Evolutionary conservation across 2,329 filamentous ascomycete genomes (phyloP).

Genomic region (Cordyceps cateniannulata): DNA sequence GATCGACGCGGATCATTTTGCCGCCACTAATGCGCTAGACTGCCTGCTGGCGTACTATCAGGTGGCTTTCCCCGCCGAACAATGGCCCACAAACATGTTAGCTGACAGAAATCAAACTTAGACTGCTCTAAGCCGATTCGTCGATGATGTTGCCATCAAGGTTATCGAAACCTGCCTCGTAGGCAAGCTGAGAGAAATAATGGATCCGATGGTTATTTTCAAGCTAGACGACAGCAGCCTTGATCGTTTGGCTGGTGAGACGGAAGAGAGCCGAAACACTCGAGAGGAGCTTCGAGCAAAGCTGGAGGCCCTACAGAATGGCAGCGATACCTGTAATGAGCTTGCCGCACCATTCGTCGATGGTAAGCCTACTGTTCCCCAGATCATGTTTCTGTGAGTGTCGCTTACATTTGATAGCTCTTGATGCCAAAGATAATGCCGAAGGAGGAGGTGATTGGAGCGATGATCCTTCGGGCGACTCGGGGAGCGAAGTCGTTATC

Average conservation of each 20-base stretch:
- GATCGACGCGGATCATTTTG: background rate
- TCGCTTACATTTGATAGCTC: too few species aligned
- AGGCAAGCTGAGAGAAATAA: background rate
- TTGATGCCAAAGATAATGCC: too few species aligned
- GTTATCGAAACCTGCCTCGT: background rate
- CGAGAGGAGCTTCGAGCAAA: background rate
- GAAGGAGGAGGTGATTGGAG: too few species aligned
- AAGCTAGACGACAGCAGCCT: background rate
- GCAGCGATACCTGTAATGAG: too few species aligned
- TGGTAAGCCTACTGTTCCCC: too few species aligned
- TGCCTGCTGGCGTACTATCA: background rate
- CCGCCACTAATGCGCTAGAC: background rate
- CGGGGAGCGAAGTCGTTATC: too few species aligned
- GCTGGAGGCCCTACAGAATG: background rate
- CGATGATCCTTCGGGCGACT: too few species aligned
- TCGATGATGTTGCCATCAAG: background rate
- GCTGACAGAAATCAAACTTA: background rate
- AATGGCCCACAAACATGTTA: background rate
- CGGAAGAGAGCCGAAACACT: background rate
- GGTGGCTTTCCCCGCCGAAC: background rate
- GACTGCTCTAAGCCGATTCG: background rate
- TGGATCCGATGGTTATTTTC: background rate
- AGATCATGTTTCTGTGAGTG: too few species aligned
- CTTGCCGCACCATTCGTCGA: too few species aligned
- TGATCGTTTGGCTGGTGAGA: background rate